phyloP scores from a whole-genome alignment of 2,329 filamentous ascomycete genomes.

The Fusarium beomiforme region DNA sequence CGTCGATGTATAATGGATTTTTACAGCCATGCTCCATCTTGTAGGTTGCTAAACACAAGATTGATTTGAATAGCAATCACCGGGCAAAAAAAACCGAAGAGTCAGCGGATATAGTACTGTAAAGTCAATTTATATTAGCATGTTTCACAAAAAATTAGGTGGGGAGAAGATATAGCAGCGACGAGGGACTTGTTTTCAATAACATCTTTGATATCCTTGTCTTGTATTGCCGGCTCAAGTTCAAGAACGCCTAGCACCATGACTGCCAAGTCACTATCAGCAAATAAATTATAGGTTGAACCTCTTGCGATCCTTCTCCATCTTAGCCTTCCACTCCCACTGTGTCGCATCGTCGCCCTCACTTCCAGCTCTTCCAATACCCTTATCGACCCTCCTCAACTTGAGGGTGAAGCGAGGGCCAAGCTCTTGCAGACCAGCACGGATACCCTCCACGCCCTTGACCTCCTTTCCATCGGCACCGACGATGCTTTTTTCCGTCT shows the following conservation, averaged over 20 bases:
- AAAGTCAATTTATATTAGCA: too few relatives aligned
- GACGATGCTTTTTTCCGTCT: conserved; percentile 86
- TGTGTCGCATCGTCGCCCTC: conserved; percentile 80
- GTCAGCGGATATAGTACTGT: too few relatives aligned
- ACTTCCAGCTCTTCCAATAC: conserved; percentile 75
- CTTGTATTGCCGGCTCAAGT: conserved; percentile 14
- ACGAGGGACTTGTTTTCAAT: background rate
- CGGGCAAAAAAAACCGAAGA: too few relatives aligned
- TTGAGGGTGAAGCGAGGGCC: conserved; percentile 83
- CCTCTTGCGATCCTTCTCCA: conserved; percentile 93
- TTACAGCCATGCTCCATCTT: too few relatives aligned
- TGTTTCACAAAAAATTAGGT: background rate
- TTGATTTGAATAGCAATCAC: too few relatives aligned
- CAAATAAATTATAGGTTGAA: conserved; percentile 78
- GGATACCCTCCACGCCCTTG: conserved; percentile 84
- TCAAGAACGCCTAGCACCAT: conserved; percentile 25
- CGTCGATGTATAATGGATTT: too few relatives aligned
- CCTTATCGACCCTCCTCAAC: conserved; percentile 89
- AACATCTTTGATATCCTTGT: background rate
- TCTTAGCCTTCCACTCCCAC: conserved; percentile 96
- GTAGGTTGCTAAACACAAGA: too few relatives aligned
- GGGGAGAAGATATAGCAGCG: background rate
- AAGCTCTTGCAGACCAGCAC: conserved; percentile 88
- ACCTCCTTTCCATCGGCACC: conserved; percentile 84
- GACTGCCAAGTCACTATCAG: background rate